These are phyloP conservation scores for Physaria fendleri DNA, from an alignment of 345 rosid genomes.

Conservation along the genomic window DNA sequence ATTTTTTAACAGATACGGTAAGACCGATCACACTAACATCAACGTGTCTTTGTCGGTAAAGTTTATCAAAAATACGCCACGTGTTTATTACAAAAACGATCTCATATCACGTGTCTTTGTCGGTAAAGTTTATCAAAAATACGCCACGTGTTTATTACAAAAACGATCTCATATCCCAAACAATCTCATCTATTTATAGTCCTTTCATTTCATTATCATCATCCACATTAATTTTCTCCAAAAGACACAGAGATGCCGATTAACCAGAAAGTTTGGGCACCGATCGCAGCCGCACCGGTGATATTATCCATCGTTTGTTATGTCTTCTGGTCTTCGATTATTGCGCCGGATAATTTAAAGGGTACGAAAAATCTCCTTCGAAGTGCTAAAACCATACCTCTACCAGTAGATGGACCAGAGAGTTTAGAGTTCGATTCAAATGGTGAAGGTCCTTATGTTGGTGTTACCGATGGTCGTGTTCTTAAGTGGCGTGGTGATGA, in stretches of 20 bases:
- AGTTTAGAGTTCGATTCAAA: slow-evolving; percentile 25
- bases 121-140: too few relatives aligned
- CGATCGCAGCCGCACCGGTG: neutral
- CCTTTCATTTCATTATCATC: neutral
- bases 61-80: too few relatives aligned
- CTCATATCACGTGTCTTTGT: too few relatives aligned
- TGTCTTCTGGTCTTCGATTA: slow-evolving; percentile 20
- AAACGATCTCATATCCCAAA: neutral
- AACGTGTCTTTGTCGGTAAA: too few relatives aligned
- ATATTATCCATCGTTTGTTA: slow-evolving; percentile 8
- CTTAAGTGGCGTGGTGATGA: slow-evolving; percentile 32
- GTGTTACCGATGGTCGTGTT: slow-evolving; percentile 64
- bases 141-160: neutral
- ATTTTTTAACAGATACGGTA: too few relatives aligned
- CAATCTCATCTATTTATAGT: neutral
- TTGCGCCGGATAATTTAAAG: slow-evolving; percentile 3
- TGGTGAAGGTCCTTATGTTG: slow-evolving; percentile 45
- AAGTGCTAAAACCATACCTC: slow-evolving; percentile 17
- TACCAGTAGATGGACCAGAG: slow-evolving; percentile 25
- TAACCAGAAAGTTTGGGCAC: slow-evolving; percentile 1
- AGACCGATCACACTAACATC: too few relatives aligned
- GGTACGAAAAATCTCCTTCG: slow-evolving; percentile 9
- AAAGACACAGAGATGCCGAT: slow-evolving; percentile 1
- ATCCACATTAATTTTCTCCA: neutral
- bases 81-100: neutral